Evolutionary conservation across 2,329 filamentous ascomycete genomes (phyloP).

Genomic region (Didymella exigua): DNA sequence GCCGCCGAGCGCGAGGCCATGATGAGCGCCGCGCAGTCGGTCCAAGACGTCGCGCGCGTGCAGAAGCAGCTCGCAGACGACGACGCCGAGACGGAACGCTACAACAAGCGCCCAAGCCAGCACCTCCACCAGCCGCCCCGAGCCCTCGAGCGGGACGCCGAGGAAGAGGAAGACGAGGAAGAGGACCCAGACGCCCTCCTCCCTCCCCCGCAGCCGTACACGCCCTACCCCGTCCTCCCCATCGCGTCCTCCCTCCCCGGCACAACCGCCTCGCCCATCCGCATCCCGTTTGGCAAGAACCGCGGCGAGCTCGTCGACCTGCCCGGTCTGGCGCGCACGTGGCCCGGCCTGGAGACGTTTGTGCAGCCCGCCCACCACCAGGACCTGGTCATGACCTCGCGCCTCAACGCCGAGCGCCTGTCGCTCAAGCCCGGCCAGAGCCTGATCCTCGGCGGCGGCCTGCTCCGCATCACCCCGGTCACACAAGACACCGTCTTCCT

Average conservation of each 20-base stretch:
- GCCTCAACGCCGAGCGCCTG: constrained; percentile 74
- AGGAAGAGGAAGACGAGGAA: constrained; percentile 33
- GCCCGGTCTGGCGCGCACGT: constrained; percentile 78
- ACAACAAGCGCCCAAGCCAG: constrained; percentile 24
- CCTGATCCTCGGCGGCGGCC: constrained; percentile 76
- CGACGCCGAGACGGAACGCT: constrained; percentile 37
- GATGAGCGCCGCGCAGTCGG: constrained; percentile 32
- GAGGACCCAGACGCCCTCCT: constrained; percentile 60
- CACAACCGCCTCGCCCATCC: constrained; percentile 93
- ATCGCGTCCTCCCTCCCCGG: constrained; percentile 85
- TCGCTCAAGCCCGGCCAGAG: constrained; percentile 78
- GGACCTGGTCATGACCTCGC: constrained; percentile 77
- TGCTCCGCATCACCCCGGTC: constrained; percentile 84
- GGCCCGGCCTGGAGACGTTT: constrained; percentile 66
- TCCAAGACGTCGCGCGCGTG: constrained; percentile 33
- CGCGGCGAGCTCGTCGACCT: constrained; percentile 92
- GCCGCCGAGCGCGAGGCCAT: constrained; percentile 42
- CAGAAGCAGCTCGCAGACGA: constrained; percentile 42
- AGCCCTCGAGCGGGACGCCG: constrained; percentile 19
- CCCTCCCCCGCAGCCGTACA: constrained; percentile 75
- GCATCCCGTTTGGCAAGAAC: constrained; percentile 84
- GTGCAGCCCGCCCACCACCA: constrained; percentile 69
- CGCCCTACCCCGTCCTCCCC: constrained; percentile 81
- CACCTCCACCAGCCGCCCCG: constrained; percentile 30
- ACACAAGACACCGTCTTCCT: constrained; percentile 70